Percentiles rank a stretch among this genome's conserved stretches.
Conservation (phyloP, 176 grass and related monocot genomes). For the Raddia distichophylla region DNA sequence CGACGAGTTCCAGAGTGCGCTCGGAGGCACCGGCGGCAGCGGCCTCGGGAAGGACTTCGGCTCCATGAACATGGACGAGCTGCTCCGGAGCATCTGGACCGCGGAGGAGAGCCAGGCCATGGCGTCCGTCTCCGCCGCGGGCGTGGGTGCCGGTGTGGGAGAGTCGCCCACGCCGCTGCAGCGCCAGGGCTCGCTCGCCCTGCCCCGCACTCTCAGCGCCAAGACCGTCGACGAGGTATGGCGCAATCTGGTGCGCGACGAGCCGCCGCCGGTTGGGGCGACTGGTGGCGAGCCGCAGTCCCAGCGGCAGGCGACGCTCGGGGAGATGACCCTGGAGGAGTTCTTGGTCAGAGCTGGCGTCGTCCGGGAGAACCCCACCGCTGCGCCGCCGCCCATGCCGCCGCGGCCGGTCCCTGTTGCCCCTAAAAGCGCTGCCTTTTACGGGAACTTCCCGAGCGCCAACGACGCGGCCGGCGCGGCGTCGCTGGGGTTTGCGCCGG, state of each 20-base stretch:
- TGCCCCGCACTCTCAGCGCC: conserved; percentile 73
- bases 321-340: conserved; percentile 94
- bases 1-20: conserved; percentile 82
- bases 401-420: conserved; percentile 45
- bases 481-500: conserved; percentile 40
- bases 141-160: background rate
- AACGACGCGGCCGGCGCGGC: conserved; percentile 31
- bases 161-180: conserved; percentile 44
- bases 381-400: conserved; percentile 21
- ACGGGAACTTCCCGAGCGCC: conserved; percentile 44
- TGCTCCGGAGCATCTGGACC: conserved; percentile 93
- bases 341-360: conserved; percentile 84
- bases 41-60: conserved; percentile 71
- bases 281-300: conserved; percentile 18
- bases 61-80: conserved; percentile 98
- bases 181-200: conserved; percentile 73
- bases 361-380: conserved; percentile 55
- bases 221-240: conserved; percentile 94
- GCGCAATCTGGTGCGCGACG: conserved; percentile 66
- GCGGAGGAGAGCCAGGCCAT: conserved; percentile 88
- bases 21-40: conserved; percentile 34
- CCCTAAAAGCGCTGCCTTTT: conserved; percentile 48
- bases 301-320: conserved; percentile 62
- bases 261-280: conserved; percentile 4
- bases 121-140: conserved; percentile 28